Base-by-base conservation (phyloP, 1,284 basidiomycete genomes). In the Ganoderma sp. region DNA sequence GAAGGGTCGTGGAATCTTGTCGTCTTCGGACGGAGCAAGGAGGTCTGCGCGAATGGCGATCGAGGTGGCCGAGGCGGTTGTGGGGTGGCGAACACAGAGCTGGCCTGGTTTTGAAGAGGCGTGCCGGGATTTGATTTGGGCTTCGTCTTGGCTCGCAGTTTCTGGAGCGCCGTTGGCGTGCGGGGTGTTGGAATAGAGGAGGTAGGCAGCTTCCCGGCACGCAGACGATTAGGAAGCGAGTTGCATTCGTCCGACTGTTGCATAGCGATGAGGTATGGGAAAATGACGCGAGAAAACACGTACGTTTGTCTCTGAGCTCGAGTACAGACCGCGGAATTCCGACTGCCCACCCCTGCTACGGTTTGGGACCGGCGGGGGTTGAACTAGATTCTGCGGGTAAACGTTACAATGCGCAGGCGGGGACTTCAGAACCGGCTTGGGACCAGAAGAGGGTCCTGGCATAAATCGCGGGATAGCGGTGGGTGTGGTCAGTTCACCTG, bases 111-210 rank as follows among this genome's bases (percentile, higher is more conserved):
- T n/a, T 32, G 54, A 41, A 65, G 68, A 4, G 69, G 73, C 0
- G 74, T 73, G 54, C 58, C 61, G 4, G 73, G 71, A 37, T 73
- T 74, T 8, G 73, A 75, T 32, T 61, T 72, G 12, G 69, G 63
- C n/a, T 62, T 70, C 1, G 63, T 34, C 2, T 60, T 48, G 4
- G 58, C 8, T 32, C 62, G 69, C 1, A 50, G 67, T 41, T 42
- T 54, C 2, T 69, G 69, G 8, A 73, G 50, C 25, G 65, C 61
- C 12, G 67, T 63, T 1, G 54, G 22, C 14, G n/a, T 6, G 9
- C 56, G 65, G 39, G 42, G 25, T 3, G 61, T 43, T 12, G 59
- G 25, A 37, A 28, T 57, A 0, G 60, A 41, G 14, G 19, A 19
- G 37, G 34, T 3, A 7, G 34, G 8, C 22, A 22, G 37, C n/a